Percentiles rank a stretch among this genome's conserved stretches.
These are phyloP conservation scores for Calonectria honghensis DNA, from an alignment of 2,329 filamentous ascomycete species.

Conservation along the genomic window DNA sequence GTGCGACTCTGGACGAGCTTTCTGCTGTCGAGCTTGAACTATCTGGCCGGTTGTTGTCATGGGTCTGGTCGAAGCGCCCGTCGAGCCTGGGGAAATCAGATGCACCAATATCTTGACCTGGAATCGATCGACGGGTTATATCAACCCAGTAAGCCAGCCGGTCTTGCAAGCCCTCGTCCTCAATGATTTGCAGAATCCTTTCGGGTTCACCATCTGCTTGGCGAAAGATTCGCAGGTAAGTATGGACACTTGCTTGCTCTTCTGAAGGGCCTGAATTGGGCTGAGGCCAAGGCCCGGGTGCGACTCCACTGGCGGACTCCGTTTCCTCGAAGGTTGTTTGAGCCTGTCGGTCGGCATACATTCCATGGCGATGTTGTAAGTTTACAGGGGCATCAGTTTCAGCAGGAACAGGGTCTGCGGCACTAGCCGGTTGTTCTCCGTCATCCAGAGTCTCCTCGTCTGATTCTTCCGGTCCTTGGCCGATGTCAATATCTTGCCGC, in stretches of 20 bases:
- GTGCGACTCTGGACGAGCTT: conserved; percentile 50
- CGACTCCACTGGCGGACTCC: conserved; percentile 27
- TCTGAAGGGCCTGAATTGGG: conserved; percentile 30
- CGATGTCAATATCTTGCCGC: conserved; percentile 48
- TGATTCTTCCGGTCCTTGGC: conserved; percentile 52
- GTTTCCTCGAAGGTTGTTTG: conserved; percentile 41
- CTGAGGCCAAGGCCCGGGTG: conserved; percentile 31
- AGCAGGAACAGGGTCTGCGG: conserved; percentile 39
- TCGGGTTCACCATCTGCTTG: conserved; percentile 76
- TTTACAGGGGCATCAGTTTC: conserved; percentile 41
- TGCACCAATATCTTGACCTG: conserved; percentile 35
- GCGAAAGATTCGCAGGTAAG: conserved; percentile 73
- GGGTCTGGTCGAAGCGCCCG: conserved; percentile 25
- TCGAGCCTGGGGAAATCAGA: conserved; percentile 22
- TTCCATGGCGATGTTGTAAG: conserved; percentile 41
- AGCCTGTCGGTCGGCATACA: conserved; percentile 39
- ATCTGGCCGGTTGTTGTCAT: conserved; percentile 40
- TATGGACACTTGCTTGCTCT: conserved; percentile 55
- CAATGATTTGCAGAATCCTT: conserved; percentile 76
- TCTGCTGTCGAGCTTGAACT: conserved; percentile 52
- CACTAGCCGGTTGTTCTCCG: conserved; percentile 43
- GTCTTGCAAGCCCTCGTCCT: conserved; percentile 75
- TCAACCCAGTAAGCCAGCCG: conserved; percentile 76
- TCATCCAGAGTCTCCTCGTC: conserved; percentile 60
- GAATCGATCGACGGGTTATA: conserved; percentile 64